These are phyloP conservation scores for Daedaleopsis sinensis DNA, from an alignment of 768 basidiomycete species.

Conservation along the genomic window DNA sequence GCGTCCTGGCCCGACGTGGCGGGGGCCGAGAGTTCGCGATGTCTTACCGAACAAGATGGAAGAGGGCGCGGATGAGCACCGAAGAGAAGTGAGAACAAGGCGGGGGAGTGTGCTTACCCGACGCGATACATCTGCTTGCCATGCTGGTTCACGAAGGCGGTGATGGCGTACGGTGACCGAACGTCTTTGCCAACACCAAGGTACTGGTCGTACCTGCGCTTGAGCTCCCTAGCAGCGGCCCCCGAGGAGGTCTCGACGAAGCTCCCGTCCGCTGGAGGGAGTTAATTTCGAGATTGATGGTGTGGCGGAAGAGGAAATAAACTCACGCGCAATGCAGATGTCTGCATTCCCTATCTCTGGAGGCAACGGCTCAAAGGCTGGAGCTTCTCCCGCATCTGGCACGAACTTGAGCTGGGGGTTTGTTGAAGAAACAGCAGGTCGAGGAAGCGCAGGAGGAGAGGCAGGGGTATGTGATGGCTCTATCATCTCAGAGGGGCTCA, in stretches of 20 bases:
- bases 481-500: not conserved
- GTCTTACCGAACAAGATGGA: constrained; percentile 38
- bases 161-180: constrained; percentile 80
- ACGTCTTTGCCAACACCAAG: constrained; percentile 66
- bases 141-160: constrained; percentile 81
- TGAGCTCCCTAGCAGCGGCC: constrained; percentile 74
- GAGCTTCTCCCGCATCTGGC: constrained; percentile 3
- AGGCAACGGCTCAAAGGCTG: constrained; percentile 23
- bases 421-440: constrained; percentile 8
- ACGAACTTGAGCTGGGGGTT: constrained; percentile 6
- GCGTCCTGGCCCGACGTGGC: constrained; percentile 52
- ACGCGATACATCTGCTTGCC: constrained; percentile 79
- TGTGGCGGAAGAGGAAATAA: constrained; percentile 1
- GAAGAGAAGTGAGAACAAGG: not conserved
- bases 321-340: constrained; percentile 37
- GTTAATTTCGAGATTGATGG: not conserved
- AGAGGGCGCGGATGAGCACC: not conserved
- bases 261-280: constrained; percentile 63
- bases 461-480: constrained; percentile 12
- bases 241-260: constrained; percentile 84
- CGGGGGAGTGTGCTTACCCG: constrained; percentile 51
- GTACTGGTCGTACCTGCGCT: constrained; percentile 71
- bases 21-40: constrained; percentile 64
- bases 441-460: constrained; percentile 15
- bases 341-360: constrained; percentile 35